Base-by-base conservation (phyloP, 2,329 filamentous ascomycete species). In the Cordyceps militaris region DNA sequence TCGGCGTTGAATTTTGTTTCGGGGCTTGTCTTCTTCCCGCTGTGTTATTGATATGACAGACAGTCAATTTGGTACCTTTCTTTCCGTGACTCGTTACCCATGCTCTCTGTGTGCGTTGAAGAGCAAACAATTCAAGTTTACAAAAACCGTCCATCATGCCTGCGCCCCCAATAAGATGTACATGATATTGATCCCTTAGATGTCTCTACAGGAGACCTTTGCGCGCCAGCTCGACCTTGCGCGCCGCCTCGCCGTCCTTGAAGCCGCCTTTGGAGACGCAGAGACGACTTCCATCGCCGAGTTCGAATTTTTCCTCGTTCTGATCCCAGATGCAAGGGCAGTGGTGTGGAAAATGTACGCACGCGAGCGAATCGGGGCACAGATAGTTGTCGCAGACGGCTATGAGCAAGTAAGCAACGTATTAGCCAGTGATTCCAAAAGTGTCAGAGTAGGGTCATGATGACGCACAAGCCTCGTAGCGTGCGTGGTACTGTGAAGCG, bases 271-370 rank as follows among this genome's bases (percentile, higher is more conserved):
- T 90, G 46, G 85, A 89, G 1, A 87, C 77, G 66, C 89, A 94
- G 48, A 91, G 76, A 42, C 87, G 81, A 63, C 84, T 83, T 0
- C 89, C 89, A 4, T 92, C 87, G 5, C 79, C 83, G 30, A 86
- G 66, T 71, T 88, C 89, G 62, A 91, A 82, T 69, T 94, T 94
- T 63, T 93, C 89, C 68, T 93, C 86, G 61, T 88, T 77, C 9
- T 78, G 74, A 1, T 88, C 85, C 76, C 88, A 96, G 2, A 91
- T 80, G 74, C 94, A 99, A 28, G 94, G 94, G 73, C 94, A 99
- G 74, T 99, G 94, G 71, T 97, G 93, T 1, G 94, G 92, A 75
- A 96, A 94, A 70, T 95, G 87, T 7, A 99, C 94, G 76, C 94
- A 99, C 36, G 92, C 89, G 60, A 99, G 82, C 0, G 94, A 97